Base-by-base conservation (phyloP, 2,329 filamentous ascomycete species). In the Diaporthe vexans region DNA sequence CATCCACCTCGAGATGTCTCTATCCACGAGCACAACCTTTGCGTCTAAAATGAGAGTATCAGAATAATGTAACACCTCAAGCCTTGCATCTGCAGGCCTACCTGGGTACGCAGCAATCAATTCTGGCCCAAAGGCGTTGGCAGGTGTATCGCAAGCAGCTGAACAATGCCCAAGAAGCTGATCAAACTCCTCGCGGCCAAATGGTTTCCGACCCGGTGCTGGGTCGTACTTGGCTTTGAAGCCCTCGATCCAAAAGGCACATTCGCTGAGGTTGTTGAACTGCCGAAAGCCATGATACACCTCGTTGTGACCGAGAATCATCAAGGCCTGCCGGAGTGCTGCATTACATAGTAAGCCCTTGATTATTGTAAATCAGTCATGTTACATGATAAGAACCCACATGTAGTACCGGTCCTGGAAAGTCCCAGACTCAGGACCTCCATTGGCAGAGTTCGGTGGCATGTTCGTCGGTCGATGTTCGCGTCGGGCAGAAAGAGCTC, bases 141-240 rank as follows among this genome's bases (percentile, higher is more conserved):
- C 81, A 2, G 86, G 83, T 3, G 82, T 77, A 75, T 88, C 87
- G 15, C 85, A 85, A 8, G 85, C 82, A 8, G 85, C 86, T 0
- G 77, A 78, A 10, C 74, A 75, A 70, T 80, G 77, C 10, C 80
- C 79, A 24, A 82, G 71, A 13, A 82, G 33, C 48, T 76, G 75
- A 68, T 82, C 79, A 35, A 82, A 81, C 33, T 81, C 78, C 10
- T 80, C 35, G 76, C 76, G 51, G 75, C 74, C 11, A 81, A 77
- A 51, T 69, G 76, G 11, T 75, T 77, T 79, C 77, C 81, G 5
- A 70, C 75, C 4, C 43, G 77, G 11, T 26, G 63, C 63, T 40
- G 63, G 75, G 73, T 71, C 80, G 77, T 48, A 73, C 65, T 26
- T 77, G 72, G 4, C 78, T 73, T 54, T 82, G 79, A 68, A 80